Evolutionary conservation across 2,329 filamentous ascomycete species (phyloP), one percentile per base, ranked within the genome.

Genomic region (Talaromyces sp.): DNA sequence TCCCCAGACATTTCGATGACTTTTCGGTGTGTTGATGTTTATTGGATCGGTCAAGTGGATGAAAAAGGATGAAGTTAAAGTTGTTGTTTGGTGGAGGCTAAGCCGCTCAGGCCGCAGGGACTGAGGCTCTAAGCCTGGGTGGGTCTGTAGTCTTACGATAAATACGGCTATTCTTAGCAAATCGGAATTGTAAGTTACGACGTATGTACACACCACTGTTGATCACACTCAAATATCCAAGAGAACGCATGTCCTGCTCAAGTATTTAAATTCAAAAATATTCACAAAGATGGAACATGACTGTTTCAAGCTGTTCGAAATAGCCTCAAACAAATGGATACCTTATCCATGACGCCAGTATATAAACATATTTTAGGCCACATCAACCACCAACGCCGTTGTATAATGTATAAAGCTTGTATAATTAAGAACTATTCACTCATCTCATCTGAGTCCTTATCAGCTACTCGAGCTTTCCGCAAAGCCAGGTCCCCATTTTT

Each of bases 401-500:
- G 14, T 56, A 22, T 56, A 9, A 22, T 56, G 27, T 52, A 56
- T 56, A 22, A 35, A 24, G 19, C 33, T 24, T 39, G n/a, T 39
- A 56, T 13, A 14, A 5, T 39, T 6, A 39, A 35, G 9, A 24
- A 24, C 11, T 37, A 63, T 39, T 57, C 39, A 35, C 61, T 57
- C 50, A 64, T 64, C 22, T 64, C 37, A 16, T 65, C 64, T 14
- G 27, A 59, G 11, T 62, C 41, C 14, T 71, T 66, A 56, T 79
- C 78, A 27, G 57, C 24, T 35, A 54, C 52, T 48, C 63, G 63
- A 74, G 79, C 77, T 65, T 74, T 71, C 45, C 74, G 73, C 54
- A 81, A 69, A n/a, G 70, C 71, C 6, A 70, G 70, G 69, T 80
- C 78, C 1, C 78, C 77, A 68, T 79, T 80, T 64, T 71, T 72